Evolutionary conservation across 768 basidiomycete species (phyloP), one percentile per base, ranked within the genome.

Genomic region (Tulasnella sp.): DNA sequence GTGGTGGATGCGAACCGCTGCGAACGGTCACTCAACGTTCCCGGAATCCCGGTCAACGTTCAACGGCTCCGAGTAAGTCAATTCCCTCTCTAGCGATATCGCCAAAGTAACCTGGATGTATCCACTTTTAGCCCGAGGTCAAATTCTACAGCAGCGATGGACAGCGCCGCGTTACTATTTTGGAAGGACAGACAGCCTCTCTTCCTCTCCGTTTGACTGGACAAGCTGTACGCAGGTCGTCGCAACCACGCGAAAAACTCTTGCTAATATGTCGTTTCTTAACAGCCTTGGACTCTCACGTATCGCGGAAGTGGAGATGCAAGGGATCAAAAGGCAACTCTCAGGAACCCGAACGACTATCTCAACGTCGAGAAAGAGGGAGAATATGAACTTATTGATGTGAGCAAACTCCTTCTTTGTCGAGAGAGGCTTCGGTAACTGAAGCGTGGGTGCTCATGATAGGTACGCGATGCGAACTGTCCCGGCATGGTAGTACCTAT

Each of bases 141-240:
- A 91, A 91, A 84, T 97, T 98, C 85, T 96, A 96, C 83, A 91
- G 92, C 44, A 89, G 88, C 81, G 87, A 87, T 16, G 87, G 87
- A 75, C 88, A 88, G 80, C 89, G 90, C 9, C 87, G 87, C 68
- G 85, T 92, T 10, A 89, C 90, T 7, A 89, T 96, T 21, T 87
- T 95, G 9, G 93, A 97, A 82, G 90, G 92, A 62, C 92, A 95
- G 80, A 85, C 86, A 52, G 92, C 92, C 0, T 88, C 87, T 46
- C 87, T 98, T 16, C 96, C 96, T 52, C 85, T 98, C 58, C 90
- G 96, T 38, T 86, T 99, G 75, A 97, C 96, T 27, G 98, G 98
- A 7, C 94, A 97, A 84, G 93, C 92, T 73, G 97, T 97, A 85
- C 81, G 92, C 86, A 18, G 31, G 52, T 68, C 44, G 92, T 91